Conservation (phyloP, 331 rosid species). For the Saraca asoca region DNA sequence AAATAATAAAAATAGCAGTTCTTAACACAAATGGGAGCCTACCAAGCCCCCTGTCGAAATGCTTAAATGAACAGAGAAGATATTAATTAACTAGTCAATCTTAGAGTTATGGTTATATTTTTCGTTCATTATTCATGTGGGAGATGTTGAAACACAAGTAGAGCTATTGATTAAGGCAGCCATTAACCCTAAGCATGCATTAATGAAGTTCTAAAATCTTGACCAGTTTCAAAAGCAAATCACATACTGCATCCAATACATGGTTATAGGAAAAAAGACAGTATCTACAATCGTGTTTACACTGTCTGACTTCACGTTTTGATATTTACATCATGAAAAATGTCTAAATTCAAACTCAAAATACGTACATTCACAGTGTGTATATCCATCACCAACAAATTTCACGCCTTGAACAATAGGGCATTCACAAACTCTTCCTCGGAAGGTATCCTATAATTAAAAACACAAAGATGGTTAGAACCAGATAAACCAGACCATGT, state of each 20-base stretch:
- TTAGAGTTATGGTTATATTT: neutral
- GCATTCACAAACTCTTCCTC: constrained; percentile 97
- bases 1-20: neutral
- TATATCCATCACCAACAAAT: constrained; percentile 87
- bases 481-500: constrained; percentile 19
- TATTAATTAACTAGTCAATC: neutral
- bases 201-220: no score
- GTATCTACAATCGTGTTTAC: neutral
- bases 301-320: constrained; percentile 11
- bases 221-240: no score
- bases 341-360: constrained; percentile 14
- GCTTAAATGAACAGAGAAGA: neutral
- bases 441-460: constrained; percentile 75
- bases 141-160: no score
- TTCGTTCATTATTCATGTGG: no score
- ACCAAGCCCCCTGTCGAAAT: neutral
- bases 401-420: constrained; percentile 80
- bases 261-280: neutral
- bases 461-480: constrained; percentile 4
- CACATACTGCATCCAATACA: neutral
- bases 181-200: no score
- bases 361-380: constrained; percentile 80
- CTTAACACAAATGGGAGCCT: constrained; percentile 5
- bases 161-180: no score
- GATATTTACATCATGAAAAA: constrained; percentile 14